Base-by-base conservation (phyloP, 1,139 yeast genomes). In the Pneumocystis sp. region DNA sequence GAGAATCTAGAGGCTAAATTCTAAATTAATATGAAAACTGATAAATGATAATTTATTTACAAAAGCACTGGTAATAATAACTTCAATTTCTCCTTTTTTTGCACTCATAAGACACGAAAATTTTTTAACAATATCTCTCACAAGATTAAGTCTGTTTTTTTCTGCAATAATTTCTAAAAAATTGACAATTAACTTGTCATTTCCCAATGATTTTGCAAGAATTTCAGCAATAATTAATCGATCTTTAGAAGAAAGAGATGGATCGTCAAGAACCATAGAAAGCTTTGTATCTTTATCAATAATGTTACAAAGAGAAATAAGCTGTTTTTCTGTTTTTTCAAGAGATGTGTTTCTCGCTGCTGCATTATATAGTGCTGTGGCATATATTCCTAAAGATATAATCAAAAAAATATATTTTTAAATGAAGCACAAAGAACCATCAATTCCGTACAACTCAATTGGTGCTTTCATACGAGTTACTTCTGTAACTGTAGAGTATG, bases 301-400 rank as follows among this genome's bases (percentile, higher is more conserved):
- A 70, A 86, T 78, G 63, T 79, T 76, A 73, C 81, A 76, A 72
- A 93, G 77, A 71, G 83, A 78, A 71, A 77, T 76, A 73, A 95
- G 83, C 62, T 93, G 83, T 73, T 82, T 80, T 76, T 81, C 84
- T 65, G 96, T 85, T 73, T 83, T 79, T 69, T 85, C 91, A 71
- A 93, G 80, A 35, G 89, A 81, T 50, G 95, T 83, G 72, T 85
- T 85, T 82, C 88, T 88, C 71, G 86, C 86, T 66, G 97, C 87
- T 45, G 98, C 97, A 67, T 91, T 81, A 84, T 86, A 93, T 73
- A 93, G 83, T 63, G 99, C 97, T 69, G 89, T 83, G 73, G 98
- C 98, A 77, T 93, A 93, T 35, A 42, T 39, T 21, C 61, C 61
- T 50, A 21, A 45, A 25, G 25, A 50, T 50, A 50, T 31, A 31